A percentile compares a stretch with the other conserved stretches of the same genome.
Conservation (phyloP, 2,329 filamentous ascomycete species). For the Aphanoascus verrucosus region DNA sequence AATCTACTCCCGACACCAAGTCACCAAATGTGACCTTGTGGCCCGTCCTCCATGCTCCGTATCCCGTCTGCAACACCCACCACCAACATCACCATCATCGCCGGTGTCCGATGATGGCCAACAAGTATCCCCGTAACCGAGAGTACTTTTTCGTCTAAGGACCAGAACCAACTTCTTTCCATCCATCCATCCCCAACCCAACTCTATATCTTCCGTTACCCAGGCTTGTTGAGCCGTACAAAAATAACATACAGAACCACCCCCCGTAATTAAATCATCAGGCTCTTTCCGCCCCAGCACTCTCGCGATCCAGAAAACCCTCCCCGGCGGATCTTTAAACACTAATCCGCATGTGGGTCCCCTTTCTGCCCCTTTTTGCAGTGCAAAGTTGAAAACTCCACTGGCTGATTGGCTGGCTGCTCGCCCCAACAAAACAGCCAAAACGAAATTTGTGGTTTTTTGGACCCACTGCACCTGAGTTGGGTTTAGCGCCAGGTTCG, state of each 20-base stretch:
- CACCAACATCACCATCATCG: too few species aligned
- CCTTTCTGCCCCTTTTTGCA: not conserved
- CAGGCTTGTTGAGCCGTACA: not conserved
- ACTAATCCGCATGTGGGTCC: not conserved
- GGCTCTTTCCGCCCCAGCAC: not conserved
- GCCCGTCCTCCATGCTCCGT: too few species aligned
- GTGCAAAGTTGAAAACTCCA: not conserved
- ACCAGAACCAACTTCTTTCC: too few species aligned
- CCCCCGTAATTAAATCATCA: not conserved
- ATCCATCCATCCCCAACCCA: too few species aligned
- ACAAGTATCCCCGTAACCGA: too few species aligned
- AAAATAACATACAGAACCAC: too few species aligned
- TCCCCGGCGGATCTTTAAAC: not conserved
- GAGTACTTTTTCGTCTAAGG: too few species aligned
- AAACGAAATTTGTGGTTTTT: not conserved
- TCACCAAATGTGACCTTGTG: too few species aligned
- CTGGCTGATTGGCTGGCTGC: not conserved
- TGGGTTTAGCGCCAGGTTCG: not conserved
- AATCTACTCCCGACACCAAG: too few species aligned
- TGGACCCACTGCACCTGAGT: not conserved
- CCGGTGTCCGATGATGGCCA: too few species aligned
- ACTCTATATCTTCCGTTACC: not conserved
- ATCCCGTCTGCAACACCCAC: too few species aligned
- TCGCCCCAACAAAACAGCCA: slow-evolving; percentile 1
- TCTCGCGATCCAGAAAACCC: not conserved